These are phyloP conservation scores for Parathielavia appendiculata DNA, from an alignment of 495 filamentous ascomycete species.

Conservation along the genomic window DNA sequence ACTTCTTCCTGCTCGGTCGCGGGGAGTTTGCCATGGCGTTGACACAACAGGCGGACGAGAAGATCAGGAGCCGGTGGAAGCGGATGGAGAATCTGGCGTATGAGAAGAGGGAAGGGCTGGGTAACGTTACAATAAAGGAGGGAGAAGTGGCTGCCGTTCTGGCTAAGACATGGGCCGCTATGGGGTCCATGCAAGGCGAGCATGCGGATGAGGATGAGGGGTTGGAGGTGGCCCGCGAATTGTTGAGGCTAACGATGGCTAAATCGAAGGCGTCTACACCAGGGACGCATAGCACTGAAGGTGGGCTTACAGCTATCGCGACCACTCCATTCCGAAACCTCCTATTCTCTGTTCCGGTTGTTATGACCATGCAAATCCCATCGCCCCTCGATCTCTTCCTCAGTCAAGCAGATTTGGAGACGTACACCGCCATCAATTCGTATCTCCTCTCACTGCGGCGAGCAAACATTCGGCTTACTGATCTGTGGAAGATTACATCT, in stretches of 20 bases:
- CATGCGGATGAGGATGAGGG: conserved; percentile 70
- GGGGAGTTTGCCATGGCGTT: conserved; percentile 89
- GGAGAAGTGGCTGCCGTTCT: conserved; percentile 75
- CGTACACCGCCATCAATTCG: conserved; percentile 76
- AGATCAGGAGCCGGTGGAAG: conserved; percentile 56
- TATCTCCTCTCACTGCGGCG: conserved; percentile 81
- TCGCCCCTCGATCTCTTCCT: conserved; percentile 87
- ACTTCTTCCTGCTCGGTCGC: conserved; percentile 80
- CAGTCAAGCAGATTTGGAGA: conserved; percentile 62
- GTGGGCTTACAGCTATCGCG: conserved; percentile 30
- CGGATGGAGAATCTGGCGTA: conserved; percentile 49
- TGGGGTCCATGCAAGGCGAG: conserved; percentile 64
- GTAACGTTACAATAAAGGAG: conserved; percentile 69
- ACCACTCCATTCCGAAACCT: conserved; percentile 67
- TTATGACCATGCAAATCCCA: conserved; percentile 64
- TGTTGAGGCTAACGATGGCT: conserved; percentile 62
- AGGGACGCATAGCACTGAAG: conserved; percentile 16
- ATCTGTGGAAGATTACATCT: conserved; percentile 76
- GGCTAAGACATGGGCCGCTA: conserved; percentile 66
- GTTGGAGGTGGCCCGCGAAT: conserved; percentile 72
- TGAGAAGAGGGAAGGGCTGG: conserved; percentile 46
- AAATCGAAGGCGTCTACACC: conserved; percentile 38
- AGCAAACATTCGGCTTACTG: conserved; percentile 72
- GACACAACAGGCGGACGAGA: conserved; percentile 75
- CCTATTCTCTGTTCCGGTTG: conserved; percentile 70